Evolutionary conservation across 257 asterid species (phyloP).

Genomic region (Plantago ovata): DNA sequence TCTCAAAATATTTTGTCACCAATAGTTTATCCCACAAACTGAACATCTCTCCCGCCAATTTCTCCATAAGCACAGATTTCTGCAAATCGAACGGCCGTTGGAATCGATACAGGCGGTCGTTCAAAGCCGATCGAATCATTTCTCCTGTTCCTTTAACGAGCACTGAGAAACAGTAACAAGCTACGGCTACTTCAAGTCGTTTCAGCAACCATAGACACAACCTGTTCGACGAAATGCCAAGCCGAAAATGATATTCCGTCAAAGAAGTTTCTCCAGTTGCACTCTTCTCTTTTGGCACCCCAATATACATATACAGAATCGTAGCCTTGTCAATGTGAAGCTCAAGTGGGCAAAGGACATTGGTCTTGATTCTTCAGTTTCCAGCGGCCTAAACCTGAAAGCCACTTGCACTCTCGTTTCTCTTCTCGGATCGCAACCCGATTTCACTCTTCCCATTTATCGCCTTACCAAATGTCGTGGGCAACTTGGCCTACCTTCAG

Average conservation of each 20-base stretch:
- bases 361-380: slow-evolving; percentile 58
- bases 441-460: slow-evolving; percentile 55
- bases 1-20: too few species aligned
- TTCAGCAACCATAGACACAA: not conserved
- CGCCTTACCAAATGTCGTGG: slow-evolving; percentile 45
- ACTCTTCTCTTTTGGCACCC: slow-evolving; percentile 23
- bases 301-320: slow-evolving; percentile 39
- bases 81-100: too few species aligned
- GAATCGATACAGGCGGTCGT: too few species aligned
- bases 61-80: too few species aligned
- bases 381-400: slow-evolving; percentile 48
- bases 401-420: slow-evolving; percentile 64
- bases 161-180: too few species aligned
- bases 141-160: too few species aligned
- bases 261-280: slow-evolving; percentile 2
- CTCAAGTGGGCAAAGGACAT: slow-evolving; percentile 78
- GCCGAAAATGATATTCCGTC: slow-evolving; percentile 24
- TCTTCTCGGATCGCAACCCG: slow-evolving; percentile 49
- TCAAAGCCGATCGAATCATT: too few species aligned
- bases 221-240: slow-evolving; percentile 46
- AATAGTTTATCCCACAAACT: too few species aligned
- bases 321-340: slow-evolving; percentile 76
- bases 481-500: slow-evolving; percentile 59
- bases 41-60: too few species aligned
- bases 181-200: too few species aligned